A percentile compares a stretch with the other conserved stretches of the same genome.
These are phyloP conservation scores for Phytophthora pseudosyringae DNA, from an alignment of 352 stramenopile genomes.

Conservation along the genomic window DNA sequence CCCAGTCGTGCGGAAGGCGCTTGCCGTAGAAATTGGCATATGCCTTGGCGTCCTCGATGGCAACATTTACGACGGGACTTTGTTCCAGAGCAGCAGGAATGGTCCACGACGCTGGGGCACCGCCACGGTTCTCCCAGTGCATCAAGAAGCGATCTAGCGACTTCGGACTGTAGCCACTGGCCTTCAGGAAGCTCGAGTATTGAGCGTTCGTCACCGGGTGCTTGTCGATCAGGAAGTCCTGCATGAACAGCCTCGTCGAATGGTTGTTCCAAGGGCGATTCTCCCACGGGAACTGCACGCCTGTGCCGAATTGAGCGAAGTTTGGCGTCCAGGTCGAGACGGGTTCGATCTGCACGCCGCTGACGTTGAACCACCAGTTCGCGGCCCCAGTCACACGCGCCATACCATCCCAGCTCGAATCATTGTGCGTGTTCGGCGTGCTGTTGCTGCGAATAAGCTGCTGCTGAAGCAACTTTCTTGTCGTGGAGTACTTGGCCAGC, in stretches of 20 bases:
- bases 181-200: slow-evolving; percentile 62
- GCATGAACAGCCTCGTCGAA: slow-evolving; percentile 59
- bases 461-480: slow-evolving; percentile 47
- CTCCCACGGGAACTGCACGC: slow-evolving; percentile 89
- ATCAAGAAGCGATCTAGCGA: slow-evolving; percentile 70
- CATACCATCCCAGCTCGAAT: slow-evolving; percentile 42
- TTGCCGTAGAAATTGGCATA: slow-evolving; percentile 78
- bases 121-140: slow-evolving; percentile 68
- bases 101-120: slow-evolving; percentile 44
- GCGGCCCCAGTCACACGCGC: slow-evolving; percentile 47
- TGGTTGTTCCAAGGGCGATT: slow-evolving; percentile 82
- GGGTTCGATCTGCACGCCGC: slow-evolving; percentile 82
- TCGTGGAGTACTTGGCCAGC: slow-evolving; percentile 53
- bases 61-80: slow-evolving; percentile 80
- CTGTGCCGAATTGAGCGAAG: slow-evolving; percentile 57
- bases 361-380: slow-evolving; percentile 86
- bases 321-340: slow-evolving; percentile 73
- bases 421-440: not conserved
- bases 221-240: slow-evolving; percentile 77
- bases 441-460: slow-evolving; percentile 31
- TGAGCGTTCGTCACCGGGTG: slow-evolving; percentile 83
- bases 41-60: slow-evolving; percentile 71
- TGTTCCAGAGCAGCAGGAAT: slow-evolving; percentile 53
- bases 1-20: slow-evolving; percentile 82
- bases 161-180: slow-evolving; percentile 61